phyloP scores from a whole-genome alignment of 306 rosid species.

The Comarum palustre region DNA sequence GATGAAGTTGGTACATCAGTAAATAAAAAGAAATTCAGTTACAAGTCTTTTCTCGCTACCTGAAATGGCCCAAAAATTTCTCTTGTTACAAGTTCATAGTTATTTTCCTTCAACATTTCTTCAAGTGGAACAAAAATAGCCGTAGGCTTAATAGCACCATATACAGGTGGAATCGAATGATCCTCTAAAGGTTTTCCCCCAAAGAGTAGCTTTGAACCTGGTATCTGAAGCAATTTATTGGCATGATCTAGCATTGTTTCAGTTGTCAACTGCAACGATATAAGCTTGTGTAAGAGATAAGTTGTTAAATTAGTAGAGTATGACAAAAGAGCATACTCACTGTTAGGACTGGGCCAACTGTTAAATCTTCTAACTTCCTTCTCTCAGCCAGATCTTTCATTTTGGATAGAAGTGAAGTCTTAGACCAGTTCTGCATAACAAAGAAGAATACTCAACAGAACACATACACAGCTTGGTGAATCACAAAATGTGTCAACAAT shows the following conservation, averaged over 20 bases:
- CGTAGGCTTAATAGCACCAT: conserved; percentile 87
- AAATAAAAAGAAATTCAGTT: background rate
- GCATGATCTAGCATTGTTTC: conserved; percentile 74
- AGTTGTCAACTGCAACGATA: conserved; percentile 58
- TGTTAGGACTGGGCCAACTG: conserved; percentile 88
- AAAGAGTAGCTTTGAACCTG: conserved; percentile 84
- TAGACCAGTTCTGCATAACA: conserved; percentile 71
- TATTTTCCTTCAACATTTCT: conserved; percentile 68
- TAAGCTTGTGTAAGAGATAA: background rate
- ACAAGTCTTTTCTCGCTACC: conserved; percentile 38
- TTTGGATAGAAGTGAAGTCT: conserved; percentile 66
- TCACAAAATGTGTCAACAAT: conserved; percentile 13
- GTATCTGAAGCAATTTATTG: conserved; percentile 67
- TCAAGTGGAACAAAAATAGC: conserved; percentile 83
- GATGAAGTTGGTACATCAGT: background rate
- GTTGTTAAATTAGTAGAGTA: background rate
- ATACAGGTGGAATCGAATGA: conserved; percentile 74
- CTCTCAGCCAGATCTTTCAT: conserved; percentile 75
- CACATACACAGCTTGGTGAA: background rate
- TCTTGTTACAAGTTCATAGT: conserved; percentile 76
- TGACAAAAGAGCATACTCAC: conserved; percentile 38
- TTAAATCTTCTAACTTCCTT: conserved; percentile 83
- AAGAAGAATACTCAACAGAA: conserved; percentile 15
- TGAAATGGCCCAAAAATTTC: conserved; percentile 96
- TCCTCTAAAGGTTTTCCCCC: conserved; percentile 75